Evolutionary conservation across 148 eudicot genomes (phyloP), one percentile per base, ranked within the genome.

Genomic region (Heliamphora exappendiculata): DNA sequence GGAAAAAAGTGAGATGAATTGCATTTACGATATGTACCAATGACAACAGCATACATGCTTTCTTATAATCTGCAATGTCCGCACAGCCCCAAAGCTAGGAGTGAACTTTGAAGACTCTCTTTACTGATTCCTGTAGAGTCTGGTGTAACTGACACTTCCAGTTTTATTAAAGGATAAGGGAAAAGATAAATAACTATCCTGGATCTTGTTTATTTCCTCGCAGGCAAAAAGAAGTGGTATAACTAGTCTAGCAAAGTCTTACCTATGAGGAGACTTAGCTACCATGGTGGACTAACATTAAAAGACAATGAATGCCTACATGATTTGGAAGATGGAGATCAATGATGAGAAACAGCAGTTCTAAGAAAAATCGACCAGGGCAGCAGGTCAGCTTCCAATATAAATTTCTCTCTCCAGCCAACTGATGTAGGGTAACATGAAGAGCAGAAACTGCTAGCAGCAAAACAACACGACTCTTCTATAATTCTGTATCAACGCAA

Each of bases 181-280:
- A 68, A 44, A 44, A 67, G 33, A 24, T 3, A 66, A 41, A 42
- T 67, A 19, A 42, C 45, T 42, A 22, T 1, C 24, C 31, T 44
- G 41, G 51, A 67, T 67, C 72, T 41, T 42, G 53, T 42, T 42
- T 67, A 31, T 67, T 13, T 67, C 50, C n/a, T 50, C 22, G 59
- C 8, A 70, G 50, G 20, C 24, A n/a, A 70, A 49, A 45, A 36
- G 26, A 37, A 11, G 16, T 20, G 8, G 14, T 9, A 17, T 3
- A 11, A 28, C 17, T 0, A 31, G 42, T 41, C 17, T 26, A 47
- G 58, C 19, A 20, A 29, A 58, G 11, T 50, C 31, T 67, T 9
- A 1, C 50, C 31, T 47, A 44, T 44, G 72, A 68, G 28, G 31
- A 22, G 49, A 29, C 19, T 57, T 22, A 41, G 71, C 31, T 16